These are phyloP conservation scores for Aspergillus kassunensis DNA, from an alignment of 495 filamentous ascomycete genomes.

Conservation along the genomic window DNA sequence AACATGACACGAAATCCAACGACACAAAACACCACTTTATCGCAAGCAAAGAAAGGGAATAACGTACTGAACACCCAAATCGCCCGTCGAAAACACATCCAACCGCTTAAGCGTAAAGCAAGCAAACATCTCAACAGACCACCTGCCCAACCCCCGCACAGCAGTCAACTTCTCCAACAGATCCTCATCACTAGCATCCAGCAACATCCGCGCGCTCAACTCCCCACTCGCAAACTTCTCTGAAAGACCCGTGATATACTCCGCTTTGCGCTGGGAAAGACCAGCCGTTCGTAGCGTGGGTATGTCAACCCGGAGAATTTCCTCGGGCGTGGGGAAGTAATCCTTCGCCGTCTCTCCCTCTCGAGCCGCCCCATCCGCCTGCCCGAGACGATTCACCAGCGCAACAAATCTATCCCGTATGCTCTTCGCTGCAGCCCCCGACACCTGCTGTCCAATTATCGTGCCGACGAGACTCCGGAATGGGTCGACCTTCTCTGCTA, in stretches of 20 bases:
- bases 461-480: constrained; percentile 77
- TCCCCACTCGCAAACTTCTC: constrained; percentile 74
- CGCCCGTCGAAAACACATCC: constrained; percentile 90
- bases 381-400: constrained; percentile 47
- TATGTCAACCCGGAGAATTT: constrained; percentile 59
- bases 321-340: constrained; percentile 70
- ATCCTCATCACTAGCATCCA: constrained; percentile 78
- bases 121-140: constrained; percentile 98
- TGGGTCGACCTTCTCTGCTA: constrained; percentile 81
- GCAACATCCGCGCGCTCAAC: constrained; percentile 68
- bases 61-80: constrained; percentile 83
- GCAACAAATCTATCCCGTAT: constrained; percentile 82
- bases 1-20: neutral
- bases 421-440: constrained; percentile 80
- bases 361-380: neutral
- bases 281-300: constrained; percentile 74
- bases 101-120: constrained; percentile 85
- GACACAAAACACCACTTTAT: too few relatives aligned
- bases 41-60: too few relatives aligned
- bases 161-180: constrained; percentile 75
- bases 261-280: constrained; percentile 86
- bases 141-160: constrained; percentile 80
- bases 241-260: constrained; percentile 84
- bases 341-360: constrained; percentile 19
- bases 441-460: constrained; percentile 96